Percentiles rank a stretch among this genome's conserved stretches.
phyloP scores from a whole-genome alignment of 140 eudicot genomes.

The Stevia rebaudiana region DNA sequence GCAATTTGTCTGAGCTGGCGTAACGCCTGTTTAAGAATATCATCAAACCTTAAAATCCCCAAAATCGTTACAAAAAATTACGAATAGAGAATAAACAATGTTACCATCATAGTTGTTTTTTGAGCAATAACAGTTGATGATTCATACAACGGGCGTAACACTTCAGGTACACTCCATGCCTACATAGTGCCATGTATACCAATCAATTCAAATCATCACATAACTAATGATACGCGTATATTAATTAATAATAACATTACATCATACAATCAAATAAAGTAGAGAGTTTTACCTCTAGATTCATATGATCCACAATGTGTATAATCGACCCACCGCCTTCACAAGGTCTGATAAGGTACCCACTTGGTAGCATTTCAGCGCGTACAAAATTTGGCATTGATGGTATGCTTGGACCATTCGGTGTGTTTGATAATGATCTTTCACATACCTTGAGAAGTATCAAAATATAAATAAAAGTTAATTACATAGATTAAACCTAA shows the following conservation, averaged over 20 bases:
- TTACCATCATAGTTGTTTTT: constrained; percentile 81
- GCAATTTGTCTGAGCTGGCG: constrained; percentile 84
- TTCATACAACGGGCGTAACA: constrained; percentile 83
- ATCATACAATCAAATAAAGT: not conserved
- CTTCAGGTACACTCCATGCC: constrained; percentile 98
- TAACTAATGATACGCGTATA: not conserved
- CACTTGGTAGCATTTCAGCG: constrained; percentile 91
- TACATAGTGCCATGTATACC: constrained; percentile 1
- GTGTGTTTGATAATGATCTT: constrained; percentile 68
- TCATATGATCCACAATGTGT: constrained; percentile 92
- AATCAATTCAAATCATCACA: not conserved
- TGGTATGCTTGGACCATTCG: constrained; percentile 81
- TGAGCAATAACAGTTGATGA: constrained; percentile 82
- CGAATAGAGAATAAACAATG: not conserved
- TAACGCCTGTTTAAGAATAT: constrained; percentile 54
- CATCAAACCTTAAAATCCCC: not conserved
- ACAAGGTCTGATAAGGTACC: constrained; percentile 91
- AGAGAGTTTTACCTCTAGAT: constrained; percentile 54
- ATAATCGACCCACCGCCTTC: constrained; percentile 95
- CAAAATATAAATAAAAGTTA: too few species aligned
- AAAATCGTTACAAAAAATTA: not conserved
- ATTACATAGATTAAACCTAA: too few species aligned
- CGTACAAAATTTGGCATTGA: constrained; percentile 68
- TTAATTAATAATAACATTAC: too few species aligned
- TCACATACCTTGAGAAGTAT: constrained; percentile 45